Conservation (phyloP, 2,329 filamentous ascomycete genomes). For the Curvularia hawaiiensis region DNA sequence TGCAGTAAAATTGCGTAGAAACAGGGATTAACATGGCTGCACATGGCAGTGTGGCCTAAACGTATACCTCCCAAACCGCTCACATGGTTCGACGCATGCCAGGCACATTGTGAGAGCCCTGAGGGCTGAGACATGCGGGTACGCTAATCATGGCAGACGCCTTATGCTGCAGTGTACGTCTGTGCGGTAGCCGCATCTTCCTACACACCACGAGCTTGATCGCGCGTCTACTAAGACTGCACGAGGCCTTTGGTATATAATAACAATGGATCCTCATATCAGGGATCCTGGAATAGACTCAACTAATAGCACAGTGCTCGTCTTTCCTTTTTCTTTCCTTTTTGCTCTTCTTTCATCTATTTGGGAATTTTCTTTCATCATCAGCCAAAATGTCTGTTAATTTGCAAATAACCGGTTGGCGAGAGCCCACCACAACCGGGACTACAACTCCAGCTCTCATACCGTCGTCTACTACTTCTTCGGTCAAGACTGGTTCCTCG, state of each 20-base stretch:
- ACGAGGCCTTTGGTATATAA: conserved; percentile 11
- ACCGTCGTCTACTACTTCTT: conserved; percentile 27
- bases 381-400: conserved; percentile 28
- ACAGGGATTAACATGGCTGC: conserved; percentile 8
- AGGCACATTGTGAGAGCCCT: not conserved
- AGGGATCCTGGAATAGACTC: not conserved
- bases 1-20: conserved; percentile 1
- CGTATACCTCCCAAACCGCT: not conserved
- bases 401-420: conserved; percentile 31
- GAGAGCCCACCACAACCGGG: conserved; percentile 20
- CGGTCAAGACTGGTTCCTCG: conserved; percentile 23
- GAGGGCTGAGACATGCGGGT: conserved; percentile 5
- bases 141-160: conserved; percentile 11
- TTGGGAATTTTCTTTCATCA: conserved; percentile 1
- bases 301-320: conserved; percentile 8
- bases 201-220: conserved; percentile 10
- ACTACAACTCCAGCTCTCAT: conserved; percentile 17
- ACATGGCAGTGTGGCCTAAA: conserved; percentile 2
- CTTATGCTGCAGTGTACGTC: conserved; percentile 3
- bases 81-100: conserved; percentile 4
- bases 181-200: conserved; percentile 10
- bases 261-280: conserved; percentile 7
- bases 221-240: conserved; percentile 1
- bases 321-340: conserved; percentile 7
- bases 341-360: conserved; percentile 5